Evolutionary conservation across 1,284 basidiomycete species (phyloP).

Genomic region (Ceratobasidium theobromae): DNA sequence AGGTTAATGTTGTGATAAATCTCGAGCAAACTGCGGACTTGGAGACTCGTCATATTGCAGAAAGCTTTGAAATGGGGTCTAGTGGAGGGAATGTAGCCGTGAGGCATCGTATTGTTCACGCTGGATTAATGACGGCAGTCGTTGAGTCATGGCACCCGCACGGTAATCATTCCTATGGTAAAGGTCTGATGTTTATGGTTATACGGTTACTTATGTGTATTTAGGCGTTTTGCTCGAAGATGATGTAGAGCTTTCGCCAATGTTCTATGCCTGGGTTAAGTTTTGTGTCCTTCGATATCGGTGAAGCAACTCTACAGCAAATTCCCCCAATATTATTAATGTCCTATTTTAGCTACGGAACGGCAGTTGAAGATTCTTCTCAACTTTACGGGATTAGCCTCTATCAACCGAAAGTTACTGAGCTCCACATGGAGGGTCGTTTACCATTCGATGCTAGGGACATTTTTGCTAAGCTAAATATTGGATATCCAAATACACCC

Average conservation of each 20-base stretch:
- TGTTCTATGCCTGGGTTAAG: constrained; percentile 83
- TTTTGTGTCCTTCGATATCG: constrained; percentile 71
- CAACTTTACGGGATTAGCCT: constrained; percentile 74
- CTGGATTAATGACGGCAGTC: constrained; percentile 74
- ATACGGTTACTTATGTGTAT: neutral
- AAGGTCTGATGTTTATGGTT: neutral
- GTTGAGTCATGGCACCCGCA: constrained; percentile 85
- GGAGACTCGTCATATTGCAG: constrained; percentile 57
- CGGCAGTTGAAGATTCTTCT: constrained; percentile 44
- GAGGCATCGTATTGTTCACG: constrained; percentile 71
- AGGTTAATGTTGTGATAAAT: constrained; percentile 62
- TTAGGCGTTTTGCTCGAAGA: constrained; percentile 67
- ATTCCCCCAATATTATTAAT: neutral
- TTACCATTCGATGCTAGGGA: constrained; percentile 63
- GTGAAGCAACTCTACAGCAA: constrained; percentile 44
- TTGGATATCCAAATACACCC: constrained; percentile 56
- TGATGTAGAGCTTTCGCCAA: constrained; percentile 76
- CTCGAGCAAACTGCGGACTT: constrained; percentile 71
- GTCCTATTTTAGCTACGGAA: constrained; percentile 62
- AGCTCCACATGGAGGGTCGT: constrained; percentile 68
- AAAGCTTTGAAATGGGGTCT: constrained; percentile 58
- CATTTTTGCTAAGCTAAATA: constrained; percentile 52
- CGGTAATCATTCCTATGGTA: constrained; percentile 68
- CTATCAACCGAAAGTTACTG: constrained; percentile 79
- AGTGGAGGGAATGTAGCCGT: constrained; percentile 54